Evolutionary conservation across 805 yeast genomes (phyloP), one percentile per base, ranked within the genome.

Genomic region (Ogataea minuta): DNA sequence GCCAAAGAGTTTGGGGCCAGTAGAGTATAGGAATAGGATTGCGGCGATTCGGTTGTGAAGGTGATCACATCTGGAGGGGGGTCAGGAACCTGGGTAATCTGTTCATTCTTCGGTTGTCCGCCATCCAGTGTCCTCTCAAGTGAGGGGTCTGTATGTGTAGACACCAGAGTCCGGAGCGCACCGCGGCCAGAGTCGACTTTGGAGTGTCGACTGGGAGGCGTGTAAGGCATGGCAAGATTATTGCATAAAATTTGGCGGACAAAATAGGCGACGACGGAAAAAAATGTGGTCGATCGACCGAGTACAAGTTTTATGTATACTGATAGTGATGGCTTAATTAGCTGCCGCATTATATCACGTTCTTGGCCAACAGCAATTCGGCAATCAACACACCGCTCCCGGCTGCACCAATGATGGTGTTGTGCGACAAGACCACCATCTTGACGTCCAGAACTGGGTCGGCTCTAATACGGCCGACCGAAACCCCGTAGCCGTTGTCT

Each of bases 361-460:
- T 74, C 69, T 84, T 89, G 44, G 90, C 90, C 44, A 76, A 66
- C 54, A 93, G 73, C 39, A 89, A 72, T 71, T 93, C 99, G 37
- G 95, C 99, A 62, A 93, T 93, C 64, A 93, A 78, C 45, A 93
- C 74, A 64, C 99, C 99, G 7, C 97, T 84, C 62, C 99, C 99
- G 17, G 99, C 99, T 58, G 99, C 99, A 59, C 99, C 99, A 52
- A 93, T 87, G 56, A 93, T 77, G 39, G 99, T 93, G 74, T 93
- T 93, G 67, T 93, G 99, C 19, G 97, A 90, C 50, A 93, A 71
- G n/a, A 89, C 93, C 39, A 93, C 96, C 90, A 93, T 91, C 70
- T 93, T 93, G 71, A 76, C 79, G 64, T 93, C 99, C 53, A 93
- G 74, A 9, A 93, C 87, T 7, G 95, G 89, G 62, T 93, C 99